A percentile compares a stretch with the other conserved stretches of the same genome.
Conservation (phyloP, 140 eudicot genomes). For the Artemisia princeps region DNA sequence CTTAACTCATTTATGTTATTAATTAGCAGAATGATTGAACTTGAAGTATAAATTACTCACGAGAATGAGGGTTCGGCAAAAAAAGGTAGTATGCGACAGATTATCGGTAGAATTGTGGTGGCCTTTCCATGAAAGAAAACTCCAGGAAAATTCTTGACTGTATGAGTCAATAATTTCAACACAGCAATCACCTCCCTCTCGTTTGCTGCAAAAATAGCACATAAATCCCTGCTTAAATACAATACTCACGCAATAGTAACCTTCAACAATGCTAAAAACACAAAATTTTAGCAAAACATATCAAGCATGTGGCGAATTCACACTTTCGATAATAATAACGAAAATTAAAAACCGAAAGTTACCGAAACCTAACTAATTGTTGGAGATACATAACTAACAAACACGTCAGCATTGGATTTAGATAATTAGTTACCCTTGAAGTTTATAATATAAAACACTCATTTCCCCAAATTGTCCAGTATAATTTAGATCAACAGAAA, state of each 20-base stretch:
- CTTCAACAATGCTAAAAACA: conserved; percentile 3
- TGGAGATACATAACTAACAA: background rate
- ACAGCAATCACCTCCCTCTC: conserved; percentile 85
- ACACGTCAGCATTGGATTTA: background rate
- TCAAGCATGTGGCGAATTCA: too few species aligned
- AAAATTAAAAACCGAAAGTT: background rate
- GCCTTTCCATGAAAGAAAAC: conserved; percentile 82
- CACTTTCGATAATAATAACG: background rate
- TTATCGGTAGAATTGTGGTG: conserved; percentile 56
- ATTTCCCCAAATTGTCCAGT: too few species aligned
- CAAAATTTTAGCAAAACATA: background rate
- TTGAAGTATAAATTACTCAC: conserved; percentile 34
- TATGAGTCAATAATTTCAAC: conserved; percentile 56
- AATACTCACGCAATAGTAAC: conserved; percentile 11
- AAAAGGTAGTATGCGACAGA: conserved; percentile 76
- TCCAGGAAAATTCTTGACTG: conserved; percentile 74
- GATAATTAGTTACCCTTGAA: background rate
- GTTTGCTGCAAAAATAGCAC: conserved; percentile 38
- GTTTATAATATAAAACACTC: too few species aligned
- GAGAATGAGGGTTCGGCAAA: conserved; percentile 64
- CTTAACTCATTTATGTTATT: background rate
- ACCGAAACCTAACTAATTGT: background rate
- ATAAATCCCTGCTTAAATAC: conserved; percentile 10
- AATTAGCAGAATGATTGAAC: background rate
- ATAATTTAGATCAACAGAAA: background rate